Conservation (phyloP, 2,329 filamentous ascomycete genomes). For the Colletotrichum tanaceti region DNA sequence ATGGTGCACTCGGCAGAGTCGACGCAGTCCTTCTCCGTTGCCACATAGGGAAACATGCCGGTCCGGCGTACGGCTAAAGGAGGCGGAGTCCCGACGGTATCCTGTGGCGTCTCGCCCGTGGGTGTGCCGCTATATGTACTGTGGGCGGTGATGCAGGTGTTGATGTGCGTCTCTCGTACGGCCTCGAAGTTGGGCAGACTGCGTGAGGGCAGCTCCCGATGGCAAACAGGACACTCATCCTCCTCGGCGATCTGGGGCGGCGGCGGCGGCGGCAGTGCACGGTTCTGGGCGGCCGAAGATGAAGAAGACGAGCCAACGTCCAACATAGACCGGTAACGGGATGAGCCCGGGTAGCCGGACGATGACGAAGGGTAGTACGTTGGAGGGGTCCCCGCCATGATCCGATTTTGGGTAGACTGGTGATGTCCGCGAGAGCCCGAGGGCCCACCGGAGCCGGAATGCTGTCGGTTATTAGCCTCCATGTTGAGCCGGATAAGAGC, state of each 20-base stretch:
- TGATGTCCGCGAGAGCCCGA: slow-evolving; percentile 47
- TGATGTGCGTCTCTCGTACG: slow-evolving; percentile 69
- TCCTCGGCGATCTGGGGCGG: slow-evolving; percentile 72
- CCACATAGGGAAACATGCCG: slow-evolving; percentile 72
- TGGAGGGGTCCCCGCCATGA: slow-evolving; percentile 55
- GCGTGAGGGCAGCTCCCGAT: slow-evolving; percentile 73
- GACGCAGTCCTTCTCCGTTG: slow-evolving; percentile 76
- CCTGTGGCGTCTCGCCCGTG: slow-evolving; percentile 41
- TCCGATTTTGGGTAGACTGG: slow-evolving; percentile 53
- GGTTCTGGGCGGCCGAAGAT: slow-evolving; percentile 52
- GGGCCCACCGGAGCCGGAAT: slow-evolving; percentile 44
- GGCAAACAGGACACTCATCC: slow-evolving; percentile 83
- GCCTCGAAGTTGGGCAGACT: slow-evolving; percentile 64
- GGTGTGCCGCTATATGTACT: slow-evolving; percentile 60
- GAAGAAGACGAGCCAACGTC: slow-evolving; percentile 50
- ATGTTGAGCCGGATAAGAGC: slow-evolving; percentile 11
- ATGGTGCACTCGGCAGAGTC: slow-evolving; percentile 76
- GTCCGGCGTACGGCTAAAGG: slow-evolving; percentile 59
- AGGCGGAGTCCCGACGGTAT: slow-evolving; percentile 45
- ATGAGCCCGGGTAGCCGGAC: slow-evolving; percentile 41
- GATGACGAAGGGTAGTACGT: slow-evolving; percentile 48
- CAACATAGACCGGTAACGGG: slow-evolving; percentile 47
- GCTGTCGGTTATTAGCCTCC: slow-evolving; percentile 41
- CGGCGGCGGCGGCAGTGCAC: slow-evolving; percentile 53
- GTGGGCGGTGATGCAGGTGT: slow-evolving; percentile 66